A percentile compares a stretch with the other conserved stretches of the same genome.
These are phyloP conservation scores for Penicillium thymicola DNA, from an alignment of 2,329 filamentous ascomycete genomes.

Conservation along the genomic window DNA sequence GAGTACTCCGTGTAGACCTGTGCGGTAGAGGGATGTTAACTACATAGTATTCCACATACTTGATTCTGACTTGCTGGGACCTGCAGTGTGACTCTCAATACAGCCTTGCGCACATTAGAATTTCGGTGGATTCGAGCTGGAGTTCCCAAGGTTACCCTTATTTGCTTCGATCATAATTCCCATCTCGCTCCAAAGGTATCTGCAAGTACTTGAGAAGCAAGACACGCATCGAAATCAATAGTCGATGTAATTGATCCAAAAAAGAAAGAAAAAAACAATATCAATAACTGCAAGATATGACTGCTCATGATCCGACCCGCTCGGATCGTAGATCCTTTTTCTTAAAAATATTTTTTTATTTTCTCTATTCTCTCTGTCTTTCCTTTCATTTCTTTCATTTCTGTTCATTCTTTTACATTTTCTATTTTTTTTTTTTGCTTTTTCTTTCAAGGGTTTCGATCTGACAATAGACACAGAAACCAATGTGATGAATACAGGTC, in stretches of 20 bases:
- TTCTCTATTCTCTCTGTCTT: background rate
- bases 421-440: background rate
- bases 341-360: no score
- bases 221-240: constrained; percentile 10
- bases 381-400: background rate
- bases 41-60: background rate
- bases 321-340: constrained; percentile 11
- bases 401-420: background rate
- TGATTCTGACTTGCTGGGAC: background rate
- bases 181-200: background rate
- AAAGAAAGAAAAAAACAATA: background rate
- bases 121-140: background rate
- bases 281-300: constrained; percentile 14
- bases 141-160: background rate
- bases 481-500: constrained; percentile 23
- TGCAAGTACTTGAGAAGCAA: constrained; percentile 18
- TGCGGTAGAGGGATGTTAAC: background rate
- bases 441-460: constrained; percentile 2
- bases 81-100: constrained; percentile 4
- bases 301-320: constrained; percentile 15
- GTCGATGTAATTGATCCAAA: background rate
- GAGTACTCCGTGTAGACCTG: background rate
- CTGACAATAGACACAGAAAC: constrained; percentile 11
- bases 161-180: background rate
- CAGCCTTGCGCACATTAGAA: background rate